Conservation (phyloP, 1,284 basidiomycete genomes). For the Ceratobasidium sp. region DNA sequence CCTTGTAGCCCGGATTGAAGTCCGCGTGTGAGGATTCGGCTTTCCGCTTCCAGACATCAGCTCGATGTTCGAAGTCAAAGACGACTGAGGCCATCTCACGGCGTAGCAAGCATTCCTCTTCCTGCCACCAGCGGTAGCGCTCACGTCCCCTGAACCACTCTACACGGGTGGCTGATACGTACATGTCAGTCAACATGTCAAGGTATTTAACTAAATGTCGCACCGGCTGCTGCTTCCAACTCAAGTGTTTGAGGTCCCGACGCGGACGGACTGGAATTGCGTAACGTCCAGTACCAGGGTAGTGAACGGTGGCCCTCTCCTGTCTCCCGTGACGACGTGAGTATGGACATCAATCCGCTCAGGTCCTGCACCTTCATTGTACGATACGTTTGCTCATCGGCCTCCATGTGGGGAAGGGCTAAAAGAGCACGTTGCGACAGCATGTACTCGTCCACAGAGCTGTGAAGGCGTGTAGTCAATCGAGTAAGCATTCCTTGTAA, state of each 20-base stretch:
- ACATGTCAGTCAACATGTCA: background rate
- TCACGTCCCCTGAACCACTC: conserved; percentile 13
- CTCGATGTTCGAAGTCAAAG: background rate
- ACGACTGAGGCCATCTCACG: background rate
- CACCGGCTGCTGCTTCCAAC: background rate
- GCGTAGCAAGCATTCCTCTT: background rate
- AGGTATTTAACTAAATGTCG: background rate
- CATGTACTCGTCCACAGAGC: background rate
- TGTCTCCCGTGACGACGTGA: background rate
- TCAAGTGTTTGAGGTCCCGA: too few species aligned
- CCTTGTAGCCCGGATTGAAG: background rate
- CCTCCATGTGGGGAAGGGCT: background rate
- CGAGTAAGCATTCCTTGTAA: background rate
- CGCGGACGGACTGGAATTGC: too few species aligned
- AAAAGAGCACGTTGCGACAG: background rate
- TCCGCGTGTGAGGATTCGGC: background rate
- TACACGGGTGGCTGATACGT: background rate
- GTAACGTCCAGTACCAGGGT: conserved; percentile 2
- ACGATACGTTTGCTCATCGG: background rate
- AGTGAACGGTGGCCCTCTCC: background rate
- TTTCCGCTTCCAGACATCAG: background rate
- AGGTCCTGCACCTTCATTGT: background rate
- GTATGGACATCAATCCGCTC: background rate
- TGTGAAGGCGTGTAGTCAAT: background rate
- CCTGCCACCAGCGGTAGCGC: background rate